Evolutionary conservation across 208 protist genomes (phyloP).

Genomic region (Blastocrithidia nonstop): DNA sequence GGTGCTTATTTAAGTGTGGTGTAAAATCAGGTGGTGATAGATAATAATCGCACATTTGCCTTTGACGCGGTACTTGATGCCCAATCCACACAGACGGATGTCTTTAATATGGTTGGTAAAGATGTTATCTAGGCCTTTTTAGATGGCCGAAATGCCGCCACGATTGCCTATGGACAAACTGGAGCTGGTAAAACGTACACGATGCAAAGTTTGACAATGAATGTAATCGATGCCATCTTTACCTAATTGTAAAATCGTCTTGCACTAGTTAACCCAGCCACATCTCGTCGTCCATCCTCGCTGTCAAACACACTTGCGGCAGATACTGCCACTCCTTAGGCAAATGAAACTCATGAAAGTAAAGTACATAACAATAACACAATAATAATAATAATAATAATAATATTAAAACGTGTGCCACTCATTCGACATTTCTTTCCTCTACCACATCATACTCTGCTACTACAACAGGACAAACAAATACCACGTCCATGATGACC

Average conservation of each 20-base stretch:
- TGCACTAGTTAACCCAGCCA: neutral
- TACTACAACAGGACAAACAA: too few relatives aligned
- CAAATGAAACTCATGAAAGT: too few relatives aligned
- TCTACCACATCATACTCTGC: too few relatives aligned
- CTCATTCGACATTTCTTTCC: too few relatives aligned
- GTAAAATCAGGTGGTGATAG: constrained; percentile 66
- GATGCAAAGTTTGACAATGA: constrained; percentile 49
- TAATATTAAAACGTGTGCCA: too few relatives aligned
- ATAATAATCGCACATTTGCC: constrained; percentile 68
- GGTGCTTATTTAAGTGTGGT: constrained; percentile 29
- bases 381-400: too few relatives aligned
- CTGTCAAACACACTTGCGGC: too few relatives aligned
- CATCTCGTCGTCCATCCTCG: neutral
- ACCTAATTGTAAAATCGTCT: too few relatives aligned
- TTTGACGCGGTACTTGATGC: constrained; percentile 85
- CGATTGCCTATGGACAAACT: constrained; percentile 92
- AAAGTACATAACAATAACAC: too few relatives aligned
- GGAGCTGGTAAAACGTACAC: constrained; percentile 92
- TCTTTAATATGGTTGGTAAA: constrained; percentile 64
- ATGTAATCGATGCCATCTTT: constrained; percentile 83
- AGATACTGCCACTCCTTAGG: too few relatives aligned
- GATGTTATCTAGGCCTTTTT: constrained; percentile 66
- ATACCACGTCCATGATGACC: too few relatives aligned
- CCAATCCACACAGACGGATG: constrained; percentile 23
- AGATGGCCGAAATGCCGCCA: constrained; percentile 82